A percentile compares a stretch with the other conserved stretches of the same genome.
Conservation (phyloP, 2,329 filamentous ascomycete genomes). For the Colletotrichum australisinense region DNA sequence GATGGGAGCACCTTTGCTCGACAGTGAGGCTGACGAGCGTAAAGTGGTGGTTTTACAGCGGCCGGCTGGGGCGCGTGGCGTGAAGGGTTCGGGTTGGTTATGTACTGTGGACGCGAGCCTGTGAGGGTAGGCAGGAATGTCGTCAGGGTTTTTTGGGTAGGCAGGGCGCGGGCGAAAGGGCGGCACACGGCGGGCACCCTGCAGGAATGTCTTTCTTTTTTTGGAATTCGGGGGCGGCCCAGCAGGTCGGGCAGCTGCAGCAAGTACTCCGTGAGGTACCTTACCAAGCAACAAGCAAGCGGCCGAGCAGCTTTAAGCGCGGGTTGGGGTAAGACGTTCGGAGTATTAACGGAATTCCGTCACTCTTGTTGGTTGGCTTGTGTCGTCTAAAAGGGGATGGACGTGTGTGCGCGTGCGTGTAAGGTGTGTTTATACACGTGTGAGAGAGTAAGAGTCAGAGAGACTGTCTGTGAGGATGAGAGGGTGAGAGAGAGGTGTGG, state of each 20-base stretch:
- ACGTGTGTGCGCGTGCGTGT: background rate
- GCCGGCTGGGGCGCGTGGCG: background rate
- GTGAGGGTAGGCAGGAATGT: slow-evolving; percentile 25
- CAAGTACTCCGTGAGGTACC: too few species aligned
- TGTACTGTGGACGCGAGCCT: background rate
- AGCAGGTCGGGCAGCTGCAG: slow-evolving; percentile 26
- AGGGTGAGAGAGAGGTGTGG: background rate
- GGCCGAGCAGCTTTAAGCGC: background rate
- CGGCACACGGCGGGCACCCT: background rate
- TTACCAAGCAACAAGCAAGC: background rate
- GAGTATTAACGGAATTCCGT: background rate
- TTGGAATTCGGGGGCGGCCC: slow-evolving; percentile 16
- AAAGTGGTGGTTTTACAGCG: background rate
- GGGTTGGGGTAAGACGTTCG: slow-evolving; percentile 16
- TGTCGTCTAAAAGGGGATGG: background rate
- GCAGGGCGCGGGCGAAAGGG: background rate
- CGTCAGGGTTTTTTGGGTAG: slow-evolving; percentile 17
- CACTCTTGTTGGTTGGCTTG: background rate
- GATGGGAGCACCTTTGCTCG: background rate
- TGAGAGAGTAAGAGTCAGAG: background rate
- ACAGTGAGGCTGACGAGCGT: background rate
- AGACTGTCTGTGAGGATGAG: background rate
- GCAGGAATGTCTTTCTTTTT: slow-evolving; percentile 31
- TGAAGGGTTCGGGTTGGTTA: slow-evolving; percentile 14
- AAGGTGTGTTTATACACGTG: background rate